Evolutionary conservation across 1,284 basidiomycete species (phyloP), one percentile per base, ranked within the genome.

Genomic region (Ganoderma lingzhi): DNA sequence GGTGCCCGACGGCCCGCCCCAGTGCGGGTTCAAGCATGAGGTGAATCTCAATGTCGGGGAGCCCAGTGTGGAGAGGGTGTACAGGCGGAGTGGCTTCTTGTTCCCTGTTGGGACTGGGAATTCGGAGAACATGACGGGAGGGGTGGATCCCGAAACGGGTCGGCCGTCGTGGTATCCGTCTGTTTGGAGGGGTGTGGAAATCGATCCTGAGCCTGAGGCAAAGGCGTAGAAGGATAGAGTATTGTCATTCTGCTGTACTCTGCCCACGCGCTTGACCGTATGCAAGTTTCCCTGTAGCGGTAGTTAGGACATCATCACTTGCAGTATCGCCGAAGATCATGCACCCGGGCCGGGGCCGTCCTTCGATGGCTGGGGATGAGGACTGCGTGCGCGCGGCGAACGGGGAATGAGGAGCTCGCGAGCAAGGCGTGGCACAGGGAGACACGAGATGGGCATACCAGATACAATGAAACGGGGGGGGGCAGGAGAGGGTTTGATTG

Each of bases 61-160:
- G 15, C 15, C 41, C 2, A 58, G 19, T 6, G 65, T 64, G 41
- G 67, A 66, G 66, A 65, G 68, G 28, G 45, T 73, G 37, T 73
- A 73, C 44, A 69, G 63, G 32, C 61, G 68, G 42, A 64, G 51
- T 1, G 72, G 72, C 6, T 73, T 65, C 65, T 55, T 73, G 60
- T 66, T 73, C 17, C 72, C 70, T 3, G 66, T 60, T 9, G 48
- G 19, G 23, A 58, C 9, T 17, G 70, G 65, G 30, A 23, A 23
- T 23, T 23, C 23, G 23, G 64, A 61, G 15, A 19, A 42, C 6
- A 19, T 37, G 39, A 55, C 28, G 6, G 69, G 66, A 19, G 72
- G 68, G 2, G 30, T 51, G 6, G 72, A 71, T 62, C 72, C 72
- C 5, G 59, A 53, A 2, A 64, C 72, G 0, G 72, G 72, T 8